Evolutionary conservation across 1,284 basidiomycete genomes (phyloP), one percentile per base, ranked within the genome.

Genomic region (Cutaneotrichosporon sp.): DNA sequence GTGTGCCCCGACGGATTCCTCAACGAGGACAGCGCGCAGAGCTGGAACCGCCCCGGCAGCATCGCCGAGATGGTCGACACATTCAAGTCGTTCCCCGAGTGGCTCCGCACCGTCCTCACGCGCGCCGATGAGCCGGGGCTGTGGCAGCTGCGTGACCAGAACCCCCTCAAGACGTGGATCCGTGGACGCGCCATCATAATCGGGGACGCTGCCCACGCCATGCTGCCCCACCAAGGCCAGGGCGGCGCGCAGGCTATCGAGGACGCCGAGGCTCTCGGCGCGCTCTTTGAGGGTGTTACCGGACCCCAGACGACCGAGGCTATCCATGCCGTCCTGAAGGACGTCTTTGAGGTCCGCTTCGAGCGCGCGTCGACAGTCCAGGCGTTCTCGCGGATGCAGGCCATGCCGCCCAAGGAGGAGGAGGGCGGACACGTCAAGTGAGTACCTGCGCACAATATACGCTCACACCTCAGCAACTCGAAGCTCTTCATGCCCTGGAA

Each of bases 121-220:
- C 36, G 42, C 18, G 14, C 53, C 0, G 53, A 54, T 4, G 20
- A 20, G 3, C 43, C 22, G 14, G 38, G 53, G 4, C 36, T 54
- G 34, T 54, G 38, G 25, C 75, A 76, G 60, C 65, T 78, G 1
- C 66, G 73, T 18, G 76, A 77, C 57, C 70, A 72, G 47, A 69
- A 72, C 27, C 70, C 76, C 0, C 59, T 77, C 11, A 45, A 57
- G 2, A 49, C 56, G 14, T 78, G 76, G 76, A 58, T 64, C 14
- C 69, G 70, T 25, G 69, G 68, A 10, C 58, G 65, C 2, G 62
- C 69, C 5, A 69, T 77, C 25, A 60, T 78, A 49, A 65, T 78
- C 43, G 76, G 76, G 9, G 76, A 78, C 56, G 75, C 75, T 1
- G 73, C 73, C 0, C 76, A 77, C 45, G 69, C 75, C n/a, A 75